These are phyloP conservation scores for Vachellia collinsii DNA, from an alignment of 306 rosid species.

Conservation along the genomic window DNA sequence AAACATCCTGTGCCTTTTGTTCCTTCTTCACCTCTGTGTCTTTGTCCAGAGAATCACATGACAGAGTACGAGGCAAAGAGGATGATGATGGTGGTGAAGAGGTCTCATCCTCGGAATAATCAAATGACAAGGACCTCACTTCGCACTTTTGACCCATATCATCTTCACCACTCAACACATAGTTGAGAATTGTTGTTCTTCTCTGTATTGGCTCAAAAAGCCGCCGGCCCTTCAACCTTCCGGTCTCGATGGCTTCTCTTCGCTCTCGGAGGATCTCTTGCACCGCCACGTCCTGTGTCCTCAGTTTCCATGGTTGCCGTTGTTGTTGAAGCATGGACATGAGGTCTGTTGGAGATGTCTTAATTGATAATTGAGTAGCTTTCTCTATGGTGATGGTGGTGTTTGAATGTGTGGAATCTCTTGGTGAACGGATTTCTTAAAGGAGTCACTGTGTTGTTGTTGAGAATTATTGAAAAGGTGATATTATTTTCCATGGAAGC, in stretches of 20 bases:
- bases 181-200: background rate
- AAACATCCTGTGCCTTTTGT: background rate
- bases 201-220: conserved; percentile 42
- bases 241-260: conserved; percentile 47
- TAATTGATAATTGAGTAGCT: conserved; percentile 27
- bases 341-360: conserved; percentile 50
- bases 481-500: conserved; percentile 32
- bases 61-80: conserved; percentile 10
- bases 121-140: conserved; percentile 46
- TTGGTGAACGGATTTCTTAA: background rate
- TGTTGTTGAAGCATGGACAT: conserved; percentile 54
- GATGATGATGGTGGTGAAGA: conserved; percentile 13
- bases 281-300: conserved; percentile 30
- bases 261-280: conserved; percentile 51
- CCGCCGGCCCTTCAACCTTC: conserved; percentile 54
- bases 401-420: conserved; percentile 45
- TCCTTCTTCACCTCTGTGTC: background rate
- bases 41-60: conserved; percentile 13
- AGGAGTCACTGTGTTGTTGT: conserved; percentile 45
- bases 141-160: conserved; percentile 40
- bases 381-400: conserved; percentile 13
- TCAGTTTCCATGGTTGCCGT: background rate
- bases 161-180: background rate
- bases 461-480: conserved; percentile 44
- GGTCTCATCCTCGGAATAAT: conserved; percentile 20